Evolutionary conservation across 495 filamentous ascomycete genomes (phyloP).

Genomic region (Cercophora scortea): DNA sequence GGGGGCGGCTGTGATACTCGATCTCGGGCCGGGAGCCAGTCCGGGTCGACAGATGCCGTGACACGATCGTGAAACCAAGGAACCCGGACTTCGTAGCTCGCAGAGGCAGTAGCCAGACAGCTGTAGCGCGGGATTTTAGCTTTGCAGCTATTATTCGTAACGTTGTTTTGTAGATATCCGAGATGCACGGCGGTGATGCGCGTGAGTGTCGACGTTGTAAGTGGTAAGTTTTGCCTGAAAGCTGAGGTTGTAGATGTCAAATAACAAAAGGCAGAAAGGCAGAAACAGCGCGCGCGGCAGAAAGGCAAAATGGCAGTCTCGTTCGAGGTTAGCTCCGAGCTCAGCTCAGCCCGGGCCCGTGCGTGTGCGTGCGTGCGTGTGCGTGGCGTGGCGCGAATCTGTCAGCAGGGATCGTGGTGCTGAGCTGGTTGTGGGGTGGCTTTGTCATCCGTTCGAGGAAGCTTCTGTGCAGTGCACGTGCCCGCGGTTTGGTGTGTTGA

Average conservation of each 20-base stretch:
- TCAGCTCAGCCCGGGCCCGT: too few relatives aligned
- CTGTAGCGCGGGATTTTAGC: background rate
- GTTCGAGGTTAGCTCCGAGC: too few relatives aligned
- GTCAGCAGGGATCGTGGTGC: too few relatives aligned
- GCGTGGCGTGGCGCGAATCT: too few relatives aligned
- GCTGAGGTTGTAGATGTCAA: background rate
- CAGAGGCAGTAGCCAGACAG: background rate
- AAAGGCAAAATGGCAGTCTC: too few relatives aligned
- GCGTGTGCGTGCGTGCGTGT: too few relatives aligned
- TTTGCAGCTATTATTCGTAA: too few relatives aligned
- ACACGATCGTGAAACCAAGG: background rate
- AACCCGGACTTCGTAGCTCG: background rate
- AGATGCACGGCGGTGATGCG: background rate
- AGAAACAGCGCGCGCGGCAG: background rate
- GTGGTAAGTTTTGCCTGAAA: slow-evolving; percentile 1
- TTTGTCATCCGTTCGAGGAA: too few relatives aligned
- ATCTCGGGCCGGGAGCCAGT: background rate
- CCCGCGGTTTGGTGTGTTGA: too few relatives aligned
- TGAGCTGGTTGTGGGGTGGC: too few relatives aligned
- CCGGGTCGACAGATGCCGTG: background rate
- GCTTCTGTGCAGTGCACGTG: too few relatives aligned
- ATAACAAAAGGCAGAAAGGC: background rate
- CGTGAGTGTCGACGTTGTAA: background rate
- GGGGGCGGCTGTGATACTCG: background rate
- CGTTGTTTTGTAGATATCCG: background rate